These are phyloP conservation scores for Poteriospumella lacustris DNA, from an alignment of 108 stramenopile genomes.

Conservation along the genomic window DNA sequence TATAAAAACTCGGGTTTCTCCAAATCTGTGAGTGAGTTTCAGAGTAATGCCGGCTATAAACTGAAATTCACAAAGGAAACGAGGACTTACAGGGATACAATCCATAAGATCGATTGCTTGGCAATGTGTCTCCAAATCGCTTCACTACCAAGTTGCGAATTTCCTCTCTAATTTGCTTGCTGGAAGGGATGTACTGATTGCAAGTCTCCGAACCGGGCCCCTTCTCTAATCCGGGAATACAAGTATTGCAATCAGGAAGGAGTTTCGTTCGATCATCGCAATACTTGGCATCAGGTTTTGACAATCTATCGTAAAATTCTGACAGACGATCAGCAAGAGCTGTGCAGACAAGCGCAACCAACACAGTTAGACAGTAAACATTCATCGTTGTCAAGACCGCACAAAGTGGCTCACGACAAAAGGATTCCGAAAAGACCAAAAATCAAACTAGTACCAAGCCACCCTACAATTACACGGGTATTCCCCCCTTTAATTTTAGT, in stretches of 20 bases:
- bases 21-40: not conserved
- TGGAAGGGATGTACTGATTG: not conserved
- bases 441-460: no score
- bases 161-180: not conserved
- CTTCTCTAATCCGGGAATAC: conserved; percentile 7
- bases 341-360: no score
- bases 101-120: not conserved
- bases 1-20: not conserved
- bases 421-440: no score
- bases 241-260: not conserved
- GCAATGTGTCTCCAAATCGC: not conserved
- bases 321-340: not conserved
- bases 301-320: not conserved
- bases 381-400: no score
- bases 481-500: no score
- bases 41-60: not conserved
- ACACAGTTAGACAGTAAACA: no score
- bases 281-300: not conserved
- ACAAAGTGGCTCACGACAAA: no score
- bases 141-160: not conserved
- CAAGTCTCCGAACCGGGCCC: not conserved
- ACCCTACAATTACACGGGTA: no score
- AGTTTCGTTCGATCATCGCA: not conserved
- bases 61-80: not conserved
- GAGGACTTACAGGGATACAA: not conserved